phyloP scores from a whole-genome alignment of 2,329 filamentous ascomycete species.

The Alternaria hordeiaustralica region DNA sequence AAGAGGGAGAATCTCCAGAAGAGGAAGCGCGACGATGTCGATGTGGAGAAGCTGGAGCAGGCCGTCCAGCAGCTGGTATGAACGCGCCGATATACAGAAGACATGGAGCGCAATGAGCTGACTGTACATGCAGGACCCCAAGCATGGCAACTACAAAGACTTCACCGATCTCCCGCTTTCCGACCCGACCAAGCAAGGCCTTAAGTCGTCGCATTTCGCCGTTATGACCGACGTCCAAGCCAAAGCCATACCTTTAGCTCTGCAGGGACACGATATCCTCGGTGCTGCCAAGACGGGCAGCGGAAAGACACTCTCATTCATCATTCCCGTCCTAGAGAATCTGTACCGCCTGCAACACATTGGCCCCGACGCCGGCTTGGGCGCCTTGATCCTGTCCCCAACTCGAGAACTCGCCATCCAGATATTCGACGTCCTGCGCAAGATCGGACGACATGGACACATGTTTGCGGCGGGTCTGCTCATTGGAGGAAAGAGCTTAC shows the following conservation, averaged over 20 bases:
- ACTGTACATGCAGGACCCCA: slow-evolving; percentile 61
- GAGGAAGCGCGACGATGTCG: slow-evolving; percentile 61
- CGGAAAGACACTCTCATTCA: slow-evolving; percentile 92
- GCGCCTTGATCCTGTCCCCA: slow-evolving; percentile 90
- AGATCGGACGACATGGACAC: slow-evolving; percentile 83
- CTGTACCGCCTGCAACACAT: slow-evolving; percentile 89
- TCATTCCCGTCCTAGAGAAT: slow-evolving; percentile 90
- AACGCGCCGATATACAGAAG: background rate
- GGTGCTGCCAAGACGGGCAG: slow-evolving; percentile 95
- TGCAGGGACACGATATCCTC: slow-evolving; percentile 86
- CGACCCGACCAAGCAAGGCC: slow-evolving; percentile 75
- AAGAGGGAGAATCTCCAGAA: slow-evolving; percentile 60
- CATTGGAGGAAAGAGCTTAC: slow-evolving; percentile 89
- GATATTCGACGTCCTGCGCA: slow-evolving; percentile 92
- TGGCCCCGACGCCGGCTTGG: slow-evolving; percentile 82
- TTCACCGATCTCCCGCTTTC: slow-evolving; percentile 90
- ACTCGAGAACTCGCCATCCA: slow-evolving; percentile 95
- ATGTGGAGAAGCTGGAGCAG: slow-evolving; percentile 55
- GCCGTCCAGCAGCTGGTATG: slow-evolving; percentile 53
- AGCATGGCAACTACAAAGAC: slow-evolving; percentile 64
- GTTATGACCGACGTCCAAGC: slow-evolving; percentile 90
- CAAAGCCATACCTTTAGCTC: slow-evolving; percentile 83
- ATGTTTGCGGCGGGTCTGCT: slow-evolving; percentile 90
- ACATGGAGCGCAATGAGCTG: background rate
- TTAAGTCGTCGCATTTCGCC: slow-evolving; percentile 87